Base-by-base conservation (phyloP, 371 early-diverging fungal genomes). In the Apophysomyces variabilis region DNA sequence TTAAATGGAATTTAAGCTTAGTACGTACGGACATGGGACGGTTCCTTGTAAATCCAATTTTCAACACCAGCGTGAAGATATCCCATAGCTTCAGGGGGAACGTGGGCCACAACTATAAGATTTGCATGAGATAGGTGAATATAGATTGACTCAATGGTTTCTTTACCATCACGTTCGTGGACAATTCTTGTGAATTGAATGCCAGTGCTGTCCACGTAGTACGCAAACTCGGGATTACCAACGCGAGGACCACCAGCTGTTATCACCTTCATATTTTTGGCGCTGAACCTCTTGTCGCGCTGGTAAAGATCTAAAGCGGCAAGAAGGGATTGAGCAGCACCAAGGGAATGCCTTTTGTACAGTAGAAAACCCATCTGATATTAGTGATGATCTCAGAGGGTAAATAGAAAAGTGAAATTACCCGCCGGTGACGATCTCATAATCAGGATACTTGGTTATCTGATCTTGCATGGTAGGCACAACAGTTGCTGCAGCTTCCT, bases 281-380 rank as follows among this genome's bases (percentile, higher is more conserved):
- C 38, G 12, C 26, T 60, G n/a, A 68, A 41, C 1, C 60, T 13
- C 4, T 38, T 13, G 35, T 60, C 67, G 9, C 63, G 61, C 58
- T 71, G 64, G 35, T 65, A 61, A n/a, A 71, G 64, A 38, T 71
- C 71, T 26, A 71, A 56, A 2, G 65, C 71, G 6, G 58, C 13
- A 5, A 71, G 26, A 4, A 67, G n/a, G 0, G 67, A 65, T 7
- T 21, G 7, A 7, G 71, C 67, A 26, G 57, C 71, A 9, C 71
- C 71, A 36, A 71, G 58, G 1, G 71, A 71, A 63, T 70, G 70
- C 4, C 54, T 50, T 7, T 50, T 50, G 16, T 32, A 5, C 1
- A 7, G 8, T 26, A 50, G 4, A 7, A 5, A 21, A 21, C 7
- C 9, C 11, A 7, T 7, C 0, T 50, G 11, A n/a, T 18, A 8